A percentile compares a stretch with the other conserved stretches of the same genome.
phyloP scores from a whole-genome alignment of 345 rosid genomes.

The Moringa oleifera region DNA sequence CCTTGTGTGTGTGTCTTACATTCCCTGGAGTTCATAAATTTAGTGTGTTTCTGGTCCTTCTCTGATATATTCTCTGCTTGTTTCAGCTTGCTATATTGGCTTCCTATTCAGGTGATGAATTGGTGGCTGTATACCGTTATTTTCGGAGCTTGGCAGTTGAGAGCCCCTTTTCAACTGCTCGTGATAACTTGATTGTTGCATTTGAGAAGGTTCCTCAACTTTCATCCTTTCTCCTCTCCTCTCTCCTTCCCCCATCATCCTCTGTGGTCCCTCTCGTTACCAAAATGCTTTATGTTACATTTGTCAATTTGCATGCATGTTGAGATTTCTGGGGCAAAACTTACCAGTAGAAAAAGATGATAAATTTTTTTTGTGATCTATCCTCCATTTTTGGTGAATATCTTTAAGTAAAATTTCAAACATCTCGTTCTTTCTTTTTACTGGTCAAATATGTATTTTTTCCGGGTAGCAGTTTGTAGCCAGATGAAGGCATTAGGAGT shows the following conservation, averaged over 20 bases:
- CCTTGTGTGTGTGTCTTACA: neutral
- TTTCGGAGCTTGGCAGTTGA: constrained; percentile 95
- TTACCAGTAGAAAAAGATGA: too few relatives aligned
- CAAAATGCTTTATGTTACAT: neutral
- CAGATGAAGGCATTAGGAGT: too few relatives aligned
- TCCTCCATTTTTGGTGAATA: too few relatives aligned
- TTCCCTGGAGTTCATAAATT: neutral
- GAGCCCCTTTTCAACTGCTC: constrained; percentile 86
- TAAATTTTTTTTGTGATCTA: neutral
- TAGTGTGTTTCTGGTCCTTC: neutral
- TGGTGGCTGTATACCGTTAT: constrained; percentile 77
- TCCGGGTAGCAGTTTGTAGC: too few relatives aligned
- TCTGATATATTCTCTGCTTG: constrained; percentile 17
- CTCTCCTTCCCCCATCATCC: too few relatives aligned
- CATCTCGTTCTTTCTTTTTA: too few relatives aligned
- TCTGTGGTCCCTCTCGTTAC: neutral
- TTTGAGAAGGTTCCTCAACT: constrained; percentile 72
- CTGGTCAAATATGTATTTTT: too few relatives aligned
- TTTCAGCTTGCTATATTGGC: constrained; percentile 95
- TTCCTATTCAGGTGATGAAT: constrained; percentile 80
- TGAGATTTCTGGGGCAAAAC: too few relatives aligned
- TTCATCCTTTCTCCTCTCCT: too few relatives aligned
- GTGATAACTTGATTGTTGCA: constrained; percentile 94
- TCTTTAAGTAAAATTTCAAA: too few relatives aligned
- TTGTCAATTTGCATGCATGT: neutral